phyloP scores from a whole-genome alignment of 2,329 filamentous ascomycete species.

The Claviceps lovelessii region DNA sequence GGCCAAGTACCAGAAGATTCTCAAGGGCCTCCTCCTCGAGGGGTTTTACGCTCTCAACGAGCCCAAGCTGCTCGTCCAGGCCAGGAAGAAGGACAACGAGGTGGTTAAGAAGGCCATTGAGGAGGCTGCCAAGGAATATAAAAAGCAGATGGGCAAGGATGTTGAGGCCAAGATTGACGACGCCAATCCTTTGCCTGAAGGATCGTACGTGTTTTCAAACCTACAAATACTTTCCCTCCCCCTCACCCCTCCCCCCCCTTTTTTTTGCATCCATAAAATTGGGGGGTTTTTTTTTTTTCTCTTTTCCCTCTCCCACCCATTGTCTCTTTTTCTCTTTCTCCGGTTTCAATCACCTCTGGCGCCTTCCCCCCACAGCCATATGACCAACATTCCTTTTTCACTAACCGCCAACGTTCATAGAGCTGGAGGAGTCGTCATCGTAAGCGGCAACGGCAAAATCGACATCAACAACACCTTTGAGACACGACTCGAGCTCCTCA shows the following conservation, averaged over 20 bases:
- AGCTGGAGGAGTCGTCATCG: conserved; percentile 66
- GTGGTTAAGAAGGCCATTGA: conserved; percentile 64
- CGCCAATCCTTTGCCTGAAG: conserved; percentile 63
- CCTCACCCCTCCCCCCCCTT: too few relatives aligned
- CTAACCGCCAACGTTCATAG: conserved; percentile 30
- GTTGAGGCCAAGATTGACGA: conserved; percentile 61
- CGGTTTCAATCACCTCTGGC: too few relatives aligned
- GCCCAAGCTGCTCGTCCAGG: conserved; percentile 58
- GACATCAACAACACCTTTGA: conserved; percentile 98
- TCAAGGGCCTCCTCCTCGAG: conserved; percentile 76
- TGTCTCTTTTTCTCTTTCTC: background rate
- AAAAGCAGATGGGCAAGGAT: conserved; percentile 59
- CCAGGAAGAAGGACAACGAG: conserved; percentile 65
- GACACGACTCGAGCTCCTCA: conserved; percentile 70
- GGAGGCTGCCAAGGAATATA: conserved; percentile 67
- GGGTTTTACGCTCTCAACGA: conserved; percentile 81
- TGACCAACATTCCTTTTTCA: background rate
- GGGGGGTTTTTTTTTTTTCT: too few relatives aligned
- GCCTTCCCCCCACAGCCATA: too few relatives aligned
- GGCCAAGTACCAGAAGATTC: conserved; percentile 57
- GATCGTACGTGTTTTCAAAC: conserved; percentile 48
- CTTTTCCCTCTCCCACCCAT: too few relatives aligned
- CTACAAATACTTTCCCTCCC: background rate
- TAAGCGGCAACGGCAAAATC: conserved; percentile 81
- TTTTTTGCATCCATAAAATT: too few relatives aligned